These are phyloP conservation scores for Gryganskiella cystojenkinii DNA, from an alignment of 192 early-diverging fungal genomes.

Conservation along the genomic window DNA sequence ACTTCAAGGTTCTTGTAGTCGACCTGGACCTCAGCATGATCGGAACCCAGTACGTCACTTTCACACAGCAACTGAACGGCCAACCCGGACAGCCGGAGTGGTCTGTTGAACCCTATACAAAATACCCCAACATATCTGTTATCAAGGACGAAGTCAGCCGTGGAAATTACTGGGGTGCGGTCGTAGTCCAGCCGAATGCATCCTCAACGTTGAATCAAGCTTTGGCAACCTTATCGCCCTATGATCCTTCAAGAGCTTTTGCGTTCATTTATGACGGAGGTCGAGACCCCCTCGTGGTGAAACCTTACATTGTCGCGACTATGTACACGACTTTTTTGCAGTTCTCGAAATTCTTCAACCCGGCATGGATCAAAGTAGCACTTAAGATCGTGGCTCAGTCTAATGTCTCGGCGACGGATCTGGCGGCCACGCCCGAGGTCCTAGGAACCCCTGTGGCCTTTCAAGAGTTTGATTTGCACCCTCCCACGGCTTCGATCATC, in stretches of 20 bases:
- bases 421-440: conserved; percentile 20
- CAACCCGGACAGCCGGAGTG: conserved; percentile 23
- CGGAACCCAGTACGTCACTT: conserved; percentile 29
- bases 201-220: conserved; percentile 26
- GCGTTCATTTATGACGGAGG: conserved; percentile 43
- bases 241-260: conserved; percentile 36
- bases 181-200: conserved; percentile 29
- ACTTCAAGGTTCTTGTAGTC: conserved; percentile 36
- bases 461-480: conserved; percentile 43
- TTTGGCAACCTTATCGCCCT: neutral
- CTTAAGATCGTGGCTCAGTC: neutral
- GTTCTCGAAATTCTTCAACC: conserved; percentile 37
- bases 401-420: neutral
- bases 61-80: conserved; percentile 13
- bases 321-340: conserved; percentile 39
- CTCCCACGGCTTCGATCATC: conserved; percentile 32
- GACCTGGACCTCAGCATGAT: conserved; percentile 37
- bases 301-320: conserved; percentile 32
- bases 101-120: neutral
- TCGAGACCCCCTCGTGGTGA: conserved; percentile 32
- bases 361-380: conserved; percentile 28
- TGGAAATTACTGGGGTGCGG: conserved; percentile 40
- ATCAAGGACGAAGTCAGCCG: conserved; percentile 16
- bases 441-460: conserved; percentile 42
- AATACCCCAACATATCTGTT: conserved; percentile 5